A percentile compares a stretch with the other conserved stretches of the same genome.
Conservation (phyloP, 805 yeast species). For the Candida orba region DNA sequence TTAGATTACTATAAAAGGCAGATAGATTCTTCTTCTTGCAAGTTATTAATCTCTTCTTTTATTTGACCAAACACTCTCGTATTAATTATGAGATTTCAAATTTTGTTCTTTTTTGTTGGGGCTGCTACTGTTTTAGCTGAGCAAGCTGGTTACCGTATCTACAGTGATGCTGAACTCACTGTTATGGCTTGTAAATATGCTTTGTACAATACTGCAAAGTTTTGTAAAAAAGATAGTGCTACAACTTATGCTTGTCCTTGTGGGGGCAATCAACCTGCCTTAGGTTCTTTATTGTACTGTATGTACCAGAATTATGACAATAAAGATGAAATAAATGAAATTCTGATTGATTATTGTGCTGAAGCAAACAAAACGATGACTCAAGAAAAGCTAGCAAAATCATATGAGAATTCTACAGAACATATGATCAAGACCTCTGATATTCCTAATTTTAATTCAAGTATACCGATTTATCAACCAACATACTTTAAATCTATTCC, state of each 20-base stretch:
- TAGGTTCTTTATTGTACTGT: slow-evolving; percentile 27
- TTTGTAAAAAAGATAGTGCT: slow-evolving; percentile 20
- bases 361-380: slow-evolving; percentile 24
- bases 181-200: slow-evolving; percentile 24
- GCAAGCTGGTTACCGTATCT: slow-evolving; percentile 11
- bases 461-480: slow-evolving; percentile 30
- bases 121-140: background rate
- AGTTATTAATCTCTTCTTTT: too few species aligned
- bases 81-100: background rate
- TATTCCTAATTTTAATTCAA: slow-evolving; percentile 28
- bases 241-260: slow-evolving; percentile 19
- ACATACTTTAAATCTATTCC: slow-evolving; percentile 24
- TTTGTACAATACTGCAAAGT: slow-evolving; percentile 16
- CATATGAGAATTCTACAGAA: slow-evolving; percentile 39
- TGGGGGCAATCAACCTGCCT: slow-evolving; percentile 22
- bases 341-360: slow-evolving; percentile 25
- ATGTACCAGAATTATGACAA: slow-evolving; percentile 14
- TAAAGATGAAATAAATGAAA: slow-evolving; percentile 12
- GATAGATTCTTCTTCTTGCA: too few species aligned
- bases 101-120: background rate
- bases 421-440: slow-evolving; percentile 30
- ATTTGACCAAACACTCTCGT: too few species aligned
- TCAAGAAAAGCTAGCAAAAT: slow-evolving; percentile 25
- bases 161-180: slow-evolving; percentile 13
- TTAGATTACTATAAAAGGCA: too few species aligned